Evolutionary conservation across 768 basidiomycete genomes (phyloP), one percentile per base, ranked within the genome.

Genomic region (Tulasnella sp.): DNA sequence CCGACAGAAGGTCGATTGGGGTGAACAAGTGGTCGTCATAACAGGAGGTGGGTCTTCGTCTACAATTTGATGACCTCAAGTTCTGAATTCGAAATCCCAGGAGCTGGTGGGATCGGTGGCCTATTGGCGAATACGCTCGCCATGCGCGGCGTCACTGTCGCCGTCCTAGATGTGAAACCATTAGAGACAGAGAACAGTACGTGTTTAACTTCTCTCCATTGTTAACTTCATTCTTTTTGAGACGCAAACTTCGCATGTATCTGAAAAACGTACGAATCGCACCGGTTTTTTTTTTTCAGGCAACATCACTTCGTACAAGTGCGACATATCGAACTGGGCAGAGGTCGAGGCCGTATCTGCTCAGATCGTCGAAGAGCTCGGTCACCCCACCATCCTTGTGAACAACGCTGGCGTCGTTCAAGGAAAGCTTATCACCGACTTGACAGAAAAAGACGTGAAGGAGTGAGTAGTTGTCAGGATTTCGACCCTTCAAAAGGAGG

Each of bases 331-430:
- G 0, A 84, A 89, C 61, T 87, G 83, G 80, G 83, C 88, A 60
- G 84, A 89, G 66, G 93, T 98, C 1, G 76, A 88, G 62, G 77
- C 76, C 0, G 81, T 86, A 0, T 82, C 92, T 0, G 81, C 83
- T 67, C 77, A 74, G 69, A 78, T 98, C 61, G 71, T 82, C 3
- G 78, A 87, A 67, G 93, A 97, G 89, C 77, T 95, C 54, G 94
- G 90, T 2, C 78, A 87, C 61, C 89, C 89, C 0, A 96, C 96
- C 0, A 78, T 97, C 41, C 73, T 99, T 23, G 76, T 99, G 65
- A 98, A 97, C 73, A 97, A 95, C 68, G 96, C 95, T 0, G 96
- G 94, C 19, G 83, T 96, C 60, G 89, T 88, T 24, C 88, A 93
- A 72, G 92, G 93, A 24, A 94, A 93, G 66, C 73, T 84, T 1